Evolutionary conservation across 441 rosid genomes (phyloP).

Genomic region (Erodium texanum): DNA sequence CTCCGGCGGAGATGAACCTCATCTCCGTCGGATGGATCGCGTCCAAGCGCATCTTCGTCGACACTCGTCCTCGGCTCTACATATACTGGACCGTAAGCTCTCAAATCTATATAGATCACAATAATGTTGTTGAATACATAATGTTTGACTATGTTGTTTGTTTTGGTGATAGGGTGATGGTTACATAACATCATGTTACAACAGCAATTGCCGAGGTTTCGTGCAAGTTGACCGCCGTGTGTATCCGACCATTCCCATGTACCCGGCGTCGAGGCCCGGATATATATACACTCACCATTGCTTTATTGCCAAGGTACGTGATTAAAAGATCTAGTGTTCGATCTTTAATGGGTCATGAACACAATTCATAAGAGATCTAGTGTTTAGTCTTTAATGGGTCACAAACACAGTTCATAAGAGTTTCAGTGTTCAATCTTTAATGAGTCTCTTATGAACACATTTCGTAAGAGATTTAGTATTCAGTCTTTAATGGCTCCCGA

Average conservation of each 20-base stretch:
- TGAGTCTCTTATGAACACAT: too few species aligned
- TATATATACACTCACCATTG: neutral
- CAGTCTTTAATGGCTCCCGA: too few species aligned
- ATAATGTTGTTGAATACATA: too few species aligned
- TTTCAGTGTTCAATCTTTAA: too few species aligned
- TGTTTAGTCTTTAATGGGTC: too few species aligned
- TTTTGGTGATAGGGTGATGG: neutral
- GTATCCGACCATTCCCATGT: neutral
- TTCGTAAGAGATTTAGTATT: too few species aligned
- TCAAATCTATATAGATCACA: too few species aligned
- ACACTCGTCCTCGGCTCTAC: neutral
- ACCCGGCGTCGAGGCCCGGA: neutral
- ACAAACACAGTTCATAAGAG: too few species aligned
- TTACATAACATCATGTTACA: neutral
- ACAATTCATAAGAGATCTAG: too few species aligned
- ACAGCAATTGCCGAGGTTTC: neutral
- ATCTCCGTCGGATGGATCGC: neutral
- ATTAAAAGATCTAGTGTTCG: too few species aligned
- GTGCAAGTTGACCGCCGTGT: neutral
- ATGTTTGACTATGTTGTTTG: neutral
- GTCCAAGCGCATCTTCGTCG: neutral
- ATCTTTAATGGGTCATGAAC: too few species aligned
- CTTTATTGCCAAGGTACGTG: neutral
- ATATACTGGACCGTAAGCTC: neutral
- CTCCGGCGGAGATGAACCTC: neutral